Evolutionary conservation across 1,139 yeast species (phyloP).

Genomic region (Candida albicans): DNA sequence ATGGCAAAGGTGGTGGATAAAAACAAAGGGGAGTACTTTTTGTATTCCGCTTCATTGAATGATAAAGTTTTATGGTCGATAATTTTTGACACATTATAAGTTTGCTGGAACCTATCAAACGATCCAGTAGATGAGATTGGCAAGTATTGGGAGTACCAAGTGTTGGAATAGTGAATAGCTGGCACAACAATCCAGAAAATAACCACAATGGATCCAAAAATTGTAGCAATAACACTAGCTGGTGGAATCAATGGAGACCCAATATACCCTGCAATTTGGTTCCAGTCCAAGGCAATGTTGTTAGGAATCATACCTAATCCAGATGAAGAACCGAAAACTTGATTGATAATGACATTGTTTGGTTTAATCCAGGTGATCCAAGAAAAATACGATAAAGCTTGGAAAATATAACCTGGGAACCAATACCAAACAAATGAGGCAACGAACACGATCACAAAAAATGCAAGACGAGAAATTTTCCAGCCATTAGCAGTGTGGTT

Average conservation of each 20-base stretch:
- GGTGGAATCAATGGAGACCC: constrained; percentile 73
- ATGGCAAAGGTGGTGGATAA: constrained; percentile 44
- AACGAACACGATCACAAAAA: constrained; percentile 30
- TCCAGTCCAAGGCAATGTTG: constrained; percentile 43
- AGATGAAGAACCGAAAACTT: constrained; percentile 57
- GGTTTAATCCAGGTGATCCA: constrained; percentile 47
- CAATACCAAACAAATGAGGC: constrained; percentile 39
- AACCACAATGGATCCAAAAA: constrained; percentile 43
- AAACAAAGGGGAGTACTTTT: too few relatives aligned
- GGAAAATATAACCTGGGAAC: constrained; percentile 45
- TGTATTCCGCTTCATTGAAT: too few relatives aligned
- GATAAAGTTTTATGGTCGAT: too few relatives aligned
- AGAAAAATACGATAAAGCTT: constrained; percentile 34
- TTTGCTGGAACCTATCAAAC: too few relatives aligned
- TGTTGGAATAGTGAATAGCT: constrained; percentile 42
- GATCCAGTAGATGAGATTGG: too few relatives aligned
- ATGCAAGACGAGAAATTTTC: constrained; percentile 38
- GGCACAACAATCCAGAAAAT: constrained; percentile 46
- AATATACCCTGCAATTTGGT: constrained; percentile 52
- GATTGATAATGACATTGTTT: constrained; percentile 51
- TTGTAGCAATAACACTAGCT: constrained; percentile 54
- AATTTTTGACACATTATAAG: too few relatives aligned
- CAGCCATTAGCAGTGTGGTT: constrained; percentile 53
- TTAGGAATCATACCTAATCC: constrained; percentile 65
- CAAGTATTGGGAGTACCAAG: constrained; percentile 15